Base-by-base conservation (phyloP, 208 protist species). In the Trypanosoma mega region DNA sequence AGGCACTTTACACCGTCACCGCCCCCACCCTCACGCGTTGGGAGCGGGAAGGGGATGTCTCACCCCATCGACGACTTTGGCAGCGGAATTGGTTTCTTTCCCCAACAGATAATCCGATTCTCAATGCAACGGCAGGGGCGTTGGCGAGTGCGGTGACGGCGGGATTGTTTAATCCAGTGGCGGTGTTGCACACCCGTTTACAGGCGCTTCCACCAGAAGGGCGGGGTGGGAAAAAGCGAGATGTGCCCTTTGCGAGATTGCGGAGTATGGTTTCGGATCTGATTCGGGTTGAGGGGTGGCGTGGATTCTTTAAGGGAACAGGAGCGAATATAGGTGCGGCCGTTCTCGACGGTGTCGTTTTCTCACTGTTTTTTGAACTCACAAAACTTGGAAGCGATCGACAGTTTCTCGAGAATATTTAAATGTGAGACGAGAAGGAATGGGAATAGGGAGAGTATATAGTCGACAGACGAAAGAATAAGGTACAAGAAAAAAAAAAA, bases 361-460 rank as follows among this genome's bases (percentile, higher is more conserved):
- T 95, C 49, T 82, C 85, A 0, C 44, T 87, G 0, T 48, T 95
- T 21, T 95, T 92, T 61, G 88, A 95, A 75, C 64, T 95, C 14
- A 87, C 85, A 18, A 95, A 95, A 67, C 76, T 92, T 24, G 77
- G 82, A 29, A 95, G 88, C 45, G 88, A 95, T 63, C 44, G 73
- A 16, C 62, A 85, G 64, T 85, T 94, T 39, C 49, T 90, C 36
- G 50, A 64, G 21, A 60, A 70, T 30, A 16, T 72, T 51, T 62
- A 55, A 56, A 24, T n/a, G n/a, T 14, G 2, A 18, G n/a, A 39
- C 41, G 20, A 30, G 46, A 50, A 55, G 18, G 14, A 49, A 43
- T 69, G 61, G 55, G 8, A 56, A 68, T 45, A 39, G 16, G 0
- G n/a, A 12, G 33, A 21, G 20, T n/a, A 46, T 16, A 46, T 33